Evolutionary conservation across 139 green algal species (phyloP).

Genomic region (Nannochloris sp.): DNA sequence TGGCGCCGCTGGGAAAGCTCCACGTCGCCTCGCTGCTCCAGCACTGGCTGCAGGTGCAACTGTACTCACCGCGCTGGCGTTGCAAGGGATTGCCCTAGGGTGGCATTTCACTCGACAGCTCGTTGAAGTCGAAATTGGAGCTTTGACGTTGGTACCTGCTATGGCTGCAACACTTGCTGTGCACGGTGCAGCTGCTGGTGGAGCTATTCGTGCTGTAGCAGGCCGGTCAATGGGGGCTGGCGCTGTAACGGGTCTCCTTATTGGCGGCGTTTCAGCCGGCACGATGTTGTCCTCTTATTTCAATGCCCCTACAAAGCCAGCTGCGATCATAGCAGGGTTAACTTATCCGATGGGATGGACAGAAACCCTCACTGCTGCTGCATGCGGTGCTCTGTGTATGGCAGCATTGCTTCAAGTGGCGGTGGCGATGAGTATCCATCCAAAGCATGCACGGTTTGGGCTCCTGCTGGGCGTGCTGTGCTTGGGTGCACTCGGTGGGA

Average conservation of each 20-base stretch:
- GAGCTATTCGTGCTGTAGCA: not conserved
- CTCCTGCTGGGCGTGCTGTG: not conserved
- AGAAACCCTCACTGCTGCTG: not conserved
- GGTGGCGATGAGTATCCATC: conserved; percentile 8
- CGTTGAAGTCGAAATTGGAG: too few species aligned
- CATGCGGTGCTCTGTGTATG: conserved; percentile 2
- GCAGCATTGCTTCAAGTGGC: not conserved
- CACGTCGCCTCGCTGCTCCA: not conserved
- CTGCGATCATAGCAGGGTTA: not conserved
- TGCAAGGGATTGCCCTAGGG: not conserved
- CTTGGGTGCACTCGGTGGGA: too few species aligned
- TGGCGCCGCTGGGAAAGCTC: too few species aligned
- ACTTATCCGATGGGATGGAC: not conserved
- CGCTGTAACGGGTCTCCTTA: not conserved
- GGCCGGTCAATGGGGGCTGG: not conserved
- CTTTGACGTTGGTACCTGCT: not conserved
- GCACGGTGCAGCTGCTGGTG: not conserved
- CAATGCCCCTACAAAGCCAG: not conserved
- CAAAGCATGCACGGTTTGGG: not conserved
- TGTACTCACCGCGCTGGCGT: not conserved
- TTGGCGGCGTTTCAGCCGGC: not conserved
- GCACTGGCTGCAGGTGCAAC: not conserved
- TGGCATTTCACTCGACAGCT: not conserved
- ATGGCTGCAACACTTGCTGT: not conserved
- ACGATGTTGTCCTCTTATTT: not conserved